phyloP scores from a whole-genome alignment of 2,329 filamentous ascomycete species.

The Neonectria faginata region DNA sequence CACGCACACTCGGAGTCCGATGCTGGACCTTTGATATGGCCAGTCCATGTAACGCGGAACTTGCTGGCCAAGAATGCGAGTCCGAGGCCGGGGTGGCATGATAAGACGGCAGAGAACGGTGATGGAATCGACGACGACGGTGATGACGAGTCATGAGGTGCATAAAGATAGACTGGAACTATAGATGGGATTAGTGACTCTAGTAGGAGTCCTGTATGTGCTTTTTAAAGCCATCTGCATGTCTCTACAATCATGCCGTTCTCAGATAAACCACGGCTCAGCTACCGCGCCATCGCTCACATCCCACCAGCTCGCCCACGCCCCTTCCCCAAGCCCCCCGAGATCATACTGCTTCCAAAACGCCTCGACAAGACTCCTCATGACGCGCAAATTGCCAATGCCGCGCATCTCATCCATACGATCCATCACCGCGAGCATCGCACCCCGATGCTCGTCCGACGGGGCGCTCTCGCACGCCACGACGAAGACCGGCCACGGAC shows the following conservation, averaged over 20 bases:
- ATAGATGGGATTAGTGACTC: background rate
- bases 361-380: conserved; percentile 56
- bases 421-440: conserved; percentile 55
- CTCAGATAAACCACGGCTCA: conserved; percentile 39
- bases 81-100: conserved; percentile 37
- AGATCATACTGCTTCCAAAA: conserved; percentile 61
- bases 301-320: conserved; percentile 26
- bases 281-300: conserved; percentile 26
- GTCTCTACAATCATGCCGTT: background rate
- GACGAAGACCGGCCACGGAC: conserved; percentile 62
- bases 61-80: conserved; percentile 50
- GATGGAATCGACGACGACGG: conserved; percentile 3
- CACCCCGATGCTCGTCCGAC: conserved; percentile 55
- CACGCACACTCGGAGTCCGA: conserved; percentile 47
- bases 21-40: conserved; percentile 49
- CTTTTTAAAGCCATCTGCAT: too few species aligned
- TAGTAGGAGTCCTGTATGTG: background rate
- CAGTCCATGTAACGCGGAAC: conserved; percentile 52
- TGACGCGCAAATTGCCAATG: conserved; percentile 59
- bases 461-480: conserved; percentile 57
- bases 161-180: background rate
- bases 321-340: conserved; percentile 32
- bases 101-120: background rate
- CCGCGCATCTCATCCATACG: conserved; percentile 56
- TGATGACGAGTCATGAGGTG: background rate